Evolutionary conservation across 352 stramenopile species (phyloP), one percentile per base, ranked within the genome.

Genomic region (Phytophthora pluvialis): DNA sequence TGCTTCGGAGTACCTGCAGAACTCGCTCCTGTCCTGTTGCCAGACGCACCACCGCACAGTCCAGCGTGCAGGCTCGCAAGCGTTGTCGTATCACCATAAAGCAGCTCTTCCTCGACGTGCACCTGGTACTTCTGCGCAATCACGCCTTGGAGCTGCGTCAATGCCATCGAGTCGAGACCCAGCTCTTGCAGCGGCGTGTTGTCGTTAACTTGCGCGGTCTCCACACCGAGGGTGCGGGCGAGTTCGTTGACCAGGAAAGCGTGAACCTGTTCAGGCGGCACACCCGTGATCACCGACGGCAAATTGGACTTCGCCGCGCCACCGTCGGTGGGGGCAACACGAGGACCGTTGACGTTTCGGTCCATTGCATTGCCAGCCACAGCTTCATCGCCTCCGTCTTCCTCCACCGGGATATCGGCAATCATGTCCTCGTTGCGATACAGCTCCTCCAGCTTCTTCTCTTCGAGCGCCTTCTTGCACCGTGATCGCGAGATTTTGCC

Each of bases 401-500:
- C 70, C 9, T 88, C 73, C 1, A 61, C 44, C 4, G 73, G 48
- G 0, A 75, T 67, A 7, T 86, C 79, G 7, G 61, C 67, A 64
- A 91, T 88, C 56, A 93, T 88, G 48, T 93, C 85, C 47, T 93
- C 85, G 43, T 93, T 93, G 28, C 83, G 83, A 53, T 94, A 93
- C 7, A 95, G 52, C 50, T 88, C 81, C 5, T 81, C 68, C 13
- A 95, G 67, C 16, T 72, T 70, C 26, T 92, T 85, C 1, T 84
- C 67, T 35, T 83, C 69, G 3, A 95, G 62, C 18, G 81, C 83
- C 67, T 80, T 78, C 59, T 84, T 90, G 64, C 90, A 95, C 44
- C 90, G 94, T n/a, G 84, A 80, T 57, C 97, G 89, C 21, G 94
- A 97, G 71, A 99, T 99, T 74, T 99, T 99, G 8, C 98, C 98